Evolutionary conservation across 2,329 filamentous ascomycete genomes (phyloP).

Genomic region (Elsinoe batatas): DNA sequence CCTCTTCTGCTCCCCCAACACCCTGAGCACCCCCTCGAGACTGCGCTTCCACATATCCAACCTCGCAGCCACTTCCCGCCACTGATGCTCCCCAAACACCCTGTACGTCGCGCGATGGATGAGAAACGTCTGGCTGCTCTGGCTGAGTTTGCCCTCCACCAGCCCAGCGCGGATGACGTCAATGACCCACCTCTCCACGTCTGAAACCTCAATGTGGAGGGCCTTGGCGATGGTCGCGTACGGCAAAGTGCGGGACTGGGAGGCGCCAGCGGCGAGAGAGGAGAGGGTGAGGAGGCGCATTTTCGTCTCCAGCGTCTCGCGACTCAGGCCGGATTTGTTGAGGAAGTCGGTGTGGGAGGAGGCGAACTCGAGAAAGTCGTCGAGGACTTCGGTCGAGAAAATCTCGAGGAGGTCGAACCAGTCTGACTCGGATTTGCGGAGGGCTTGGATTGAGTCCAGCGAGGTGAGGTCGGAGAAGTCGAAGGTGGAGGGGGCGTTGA

Average conservation of each 20-base stretch:
- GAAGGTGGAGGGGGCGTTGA: conserved; percentile 56
- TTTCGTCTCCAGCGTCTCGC: conserved; percentile 74
- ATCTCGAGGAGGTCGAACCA: conserved; percentile 92
- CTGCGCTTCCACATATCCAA: conserved; percentile 86
- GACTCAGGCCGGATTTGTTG: conserved; percentile 52
- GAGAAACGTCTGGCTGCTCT: conserved; percentile 85
- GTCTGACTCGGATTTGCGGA: conserved; percentile 71
- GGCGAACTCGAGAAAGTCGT: conserved; percentile 92
- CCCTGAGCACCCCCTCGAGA: conserved; percentile 64
- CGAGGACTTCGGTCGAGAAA: conserved; percentile 85
- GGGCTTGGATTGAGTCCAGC: conserved; percentile 70
- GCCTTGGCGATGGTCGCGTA: conserved; percentile 78
- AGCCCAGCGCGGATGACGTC: conserved; percentile 93
- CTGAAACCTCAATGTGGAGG: conserved; percentile 68
- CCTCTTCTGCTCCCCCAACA: conserved; percentile 71
- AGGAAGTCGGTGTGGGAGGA: conserved; percentile 83
- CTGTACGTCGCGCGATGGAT: conserved; percentile 95
- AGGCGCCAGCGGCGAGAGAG: conserved; percentile 70
- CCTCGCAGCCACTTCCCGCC: conserved; percentile 83
- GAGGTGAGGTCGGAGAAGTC: conserved; percentile 64
- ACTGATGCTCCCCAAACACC: conserved; percentile 96
- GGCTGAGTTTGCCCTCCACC: conserved; percentile 91
- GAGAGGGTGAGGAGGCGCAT: conserved; percentile 92
- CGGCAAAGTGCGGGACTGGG: conserved; percentile 72
- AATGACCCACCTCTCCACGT: conserved; percentile 98